These are phyloP conservation scores for Lupinus albus DNA, from an alignment of 306 rosid genomes.

Conservation along the genomic window DNA sequence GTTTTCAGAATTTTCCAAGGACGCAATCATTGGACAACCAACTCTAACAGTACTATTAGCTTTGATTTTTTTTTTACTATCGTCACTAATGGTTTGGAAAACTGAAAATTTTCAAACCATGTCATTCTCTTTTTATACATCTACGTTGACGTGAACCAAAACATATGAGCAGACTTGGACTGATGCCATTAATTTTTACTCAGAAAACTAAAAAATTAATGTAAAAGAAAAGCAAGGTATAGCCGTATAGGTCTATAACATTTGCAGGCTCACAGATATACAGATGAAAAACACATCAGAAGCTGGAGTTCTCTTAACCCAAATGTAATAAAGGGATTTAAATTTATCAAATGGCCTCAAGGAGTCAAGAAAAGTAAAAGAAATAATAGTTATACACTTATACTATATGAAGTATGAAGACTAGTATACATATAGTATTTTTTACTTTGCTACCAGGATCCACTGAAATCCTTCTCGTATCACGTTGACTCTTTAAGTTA, in stretches of 20 bases:
- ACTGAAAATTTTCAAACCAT: conserved; percentile 8
- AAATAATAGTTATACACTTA: not conserved
- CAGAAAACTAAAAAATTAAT: too few species aligned
- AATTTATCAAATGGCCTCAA: conserved; percentile 1
- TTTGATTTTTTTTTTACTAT: not conserved
- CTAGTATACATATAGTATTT: conserved; percentile 30
- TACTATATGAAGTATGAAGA: too few species aligned
- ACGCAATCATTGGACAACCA: conserved; percentile 26
- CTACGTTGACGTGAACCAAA: conserved; percentile 32
- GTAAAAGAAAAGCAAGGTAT: not conserved
- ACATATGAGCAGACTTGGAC: conserved; percentile 6
- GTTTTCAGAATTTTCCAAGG: conserved; percentile 32
- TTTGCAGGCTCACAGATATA: not conserved
- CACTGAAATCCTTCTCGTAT: too few species aligned
- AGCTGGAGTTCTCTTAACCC: not conserved
- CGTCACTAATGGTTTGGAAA: conserved; percentile 15
- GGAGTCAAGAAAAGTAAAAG: not conserved
- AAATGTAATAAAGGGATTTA: conserved; percentile 11
- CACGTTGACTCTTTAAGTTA: too few species aligned
- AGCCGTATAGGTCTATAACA: conserved; percentile 2
- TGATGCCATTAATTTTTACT: not conserved
- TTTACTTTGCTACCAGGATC: too few species aligned
- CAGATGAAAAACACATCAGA: conserved; percentile 15
- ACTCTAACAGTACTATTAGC: not conserved
- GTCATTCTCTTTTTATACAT: conserved; percentile 5